Conservation (phyloP, 129 eudicot genomes). For the Chrysanthemum seticuspe region DNA sequence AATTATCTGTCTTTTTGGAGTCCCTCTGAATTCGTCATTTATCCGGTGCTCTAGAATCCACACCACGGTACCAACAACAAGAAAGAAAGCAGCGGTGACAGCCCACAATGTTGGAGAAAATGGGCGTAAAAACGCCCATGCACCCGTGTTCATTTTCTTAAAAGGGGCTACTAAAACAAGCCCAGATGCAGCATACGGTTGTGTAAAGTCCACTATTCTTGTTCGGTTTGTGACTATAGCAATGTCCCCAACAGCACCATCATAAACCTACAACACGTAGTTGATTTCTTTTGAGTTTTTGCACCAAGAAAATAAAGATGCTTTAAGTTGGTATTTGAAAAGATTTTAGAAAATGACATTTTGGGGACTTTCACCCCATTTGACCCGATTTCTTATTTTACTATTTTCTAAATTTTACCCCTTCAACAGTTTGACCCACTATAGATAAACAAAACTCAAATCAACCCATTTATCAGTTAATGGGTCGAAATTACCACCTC, state of each 20-base stretch:
- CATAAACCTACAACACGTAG: slow-evolving; percentile 44
- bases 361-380: not conserved
- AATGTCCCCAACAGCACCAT: slow-evolving; percentile 89
- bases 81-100: slow-evolving; percentile 67
- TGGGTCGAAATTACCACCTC: slow-evolving; percentile 1
- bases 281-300: slow-evolving; percentile 5
- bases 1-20: slow-evolving; percentile 74
- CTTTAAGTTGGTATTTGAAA: not conserved
- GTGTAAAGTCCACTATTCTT: slow-evolving; percentile 78
- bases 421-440: not conserved
- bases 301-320: not conserved
- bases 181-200: slow-evolving; percentile 80
- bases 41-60: slow-evolving; percentile 88
- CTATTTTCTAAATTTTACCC: not conserved
- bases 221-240: slow-evolving; percentile 81
- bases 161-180: slow-evolving; percentile 85
- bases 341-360: too few species aligned
- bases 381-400: not conserved
- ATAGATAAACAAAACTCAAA: not conserved
- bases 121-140: slow-evolving; percentile 88
- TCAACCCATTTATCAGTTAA: not conserved
- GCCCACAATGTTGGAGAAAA: slow-evolving; percentile 80
- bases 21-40: slow-evolving; percentile 86
- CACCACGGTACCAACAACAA: slow-evolving; percentile 70
- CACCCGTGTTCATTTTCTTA: slow-evolving; percentile 72